phyloP scores from a whole-genome alignment of 2,329 filamentous ascomycete genomes.

The Sordariomycetes sp. region DNA sequence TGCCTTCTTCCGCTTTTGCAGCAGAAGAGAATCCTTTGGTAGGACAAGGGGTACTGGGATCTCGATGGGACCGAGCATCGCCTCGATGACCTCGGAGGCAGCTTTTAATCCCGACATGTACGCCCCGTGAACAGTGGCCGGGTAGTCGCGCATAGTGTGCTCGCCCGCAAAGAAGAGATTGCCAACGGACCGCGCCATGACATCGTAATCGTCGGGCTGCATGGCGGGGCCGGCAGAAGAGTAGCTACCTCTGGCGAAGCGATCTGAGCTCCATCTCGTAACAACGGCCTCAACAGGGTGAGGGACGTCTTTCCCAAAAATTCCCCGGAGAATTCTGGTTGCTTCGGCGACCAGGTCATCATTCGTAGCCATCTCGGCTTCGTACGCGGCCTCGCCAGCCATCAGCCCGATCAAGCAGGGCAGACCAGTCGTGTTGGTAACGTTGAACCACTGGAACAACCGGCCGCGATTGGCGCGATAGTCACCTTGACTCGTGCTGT shows the following conservation, averaged over 20 bases:
- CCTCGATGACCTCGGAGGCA: slow-evolving; percentile 75
- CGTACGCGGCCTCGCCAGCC: slow-evolving; percentile 88
- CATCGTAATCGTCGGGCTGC: slow-evolving; percentile 79
- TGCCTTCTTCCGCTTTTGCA: slow-evolving; percentile 46
- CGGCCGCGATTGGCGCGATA: slow-evolving; percentile 75
- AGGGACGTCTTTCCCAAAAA: slow-evolving; percentile 66
- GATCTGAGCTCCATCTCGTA: slow-evolving; percentile 86
- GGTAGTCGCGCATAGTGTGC: slow-evolving; percentile 91
- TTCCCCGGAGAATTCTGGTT: slow-evolving; percentile 63
- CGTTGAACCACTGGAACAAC: slow-evolving; percentile 98
- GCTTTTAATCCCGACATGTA: slow-evolving; percentile 89
- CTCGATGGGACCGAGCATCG: slow-evolving; percentile 71
- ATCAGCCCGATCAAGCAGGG: slow-evolving; percentile 86
- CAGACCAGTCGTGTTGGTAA: slow-evolving; percentile 78
- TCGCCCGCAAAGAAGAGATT: slow-evolving; percentile 94
- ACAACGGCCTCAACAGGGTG: slow-evolving; percentile 78
- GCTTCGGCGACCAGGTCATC: slow-evolving; percentile 73
- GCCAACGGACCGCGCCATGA: slow-evolving; percentile 76
- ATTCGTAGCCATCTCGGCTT: slow-evolving; percentile 71
- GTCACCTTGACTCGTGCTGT: slow-evolving; percentile 69
- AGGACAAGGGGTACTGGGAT: slow-evolving; percentile 68
- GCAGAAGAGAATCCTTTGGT: slow-evolving; percentile 43
- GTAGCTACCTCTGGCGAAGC: slow-evolving; percentile 88
- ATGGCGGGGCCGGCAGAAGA: slow-evolving; percentile 85
- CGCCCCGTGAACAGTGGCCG: slow-evolving; percentile 92